Percentiles rank a stretch among this genome's conserved stretches.
Evolutionary conservation across 2,329 filamentous ascomycete species (phyloP).

Genomic region (Cylindrodendrum hubeiense): DNA sequence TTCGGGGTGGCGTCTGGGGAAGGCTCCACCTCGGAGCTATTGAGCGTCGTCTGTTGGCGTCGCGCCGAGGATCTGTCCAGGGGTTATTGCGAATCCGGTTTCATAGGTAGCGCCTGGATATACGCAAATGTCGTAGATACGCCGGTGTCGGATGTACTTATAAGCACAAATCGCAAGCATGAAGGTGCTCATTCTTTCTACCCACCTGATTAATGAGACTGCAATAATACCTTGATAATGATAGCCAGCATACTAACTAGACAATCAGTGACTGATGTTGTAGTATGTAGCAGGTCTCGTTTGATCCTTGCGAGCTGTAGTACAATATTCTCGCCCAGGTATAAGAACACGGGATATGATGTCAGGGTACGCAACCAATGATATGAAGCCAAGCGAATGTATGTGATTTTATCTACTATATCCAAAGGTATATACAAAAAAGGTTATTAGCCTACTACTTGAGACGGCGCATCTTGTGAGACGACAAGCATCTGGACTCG

Average conservation of each 20-base stretch:
- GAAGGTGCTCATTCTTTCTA: neutral
- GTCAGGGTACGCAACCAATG: neutral
- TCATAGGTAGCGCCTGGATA: neutral
- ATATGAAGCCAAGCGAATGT: neutral
- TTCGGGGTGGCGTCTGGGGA: slow-evolving; percentile 21
- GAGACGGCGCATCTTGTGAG: neutral
- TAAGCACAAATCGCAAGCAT: neutral
- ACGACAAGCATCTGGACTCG: neutral
- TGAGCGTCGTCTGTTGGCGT: neutral
- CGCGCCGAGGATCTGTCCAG: neutral
- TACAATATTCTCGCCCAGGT: neutral
- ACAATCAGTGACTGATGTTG: too few species aligned
- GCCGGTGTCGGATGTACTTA: neutral
- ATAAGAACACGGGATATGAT: neutral
- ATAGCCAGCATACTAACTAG: too few species aligned
- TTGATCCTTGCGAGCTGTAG: neutral
- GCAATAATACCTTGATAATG: too few species aligned
- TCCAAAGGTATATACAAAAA: neutral
- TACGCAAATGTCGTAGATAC: neutral
- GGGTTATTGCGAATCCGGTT: neutral
- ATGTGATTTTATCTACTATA: neutral
- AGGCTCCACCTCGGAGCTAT: slow-evolving; percentile 4
- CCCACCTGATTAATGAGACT: too few species aligned
- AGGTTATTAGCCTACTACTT: neutral
- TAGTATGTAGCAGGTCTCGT: too few species aligned